Evolutionary conservation across 2,329 filamentous ascomycete species (phyloP), one percentile per base, ranked within the genome.

Genomic region (Achaetomium macrosporum): DNA sequence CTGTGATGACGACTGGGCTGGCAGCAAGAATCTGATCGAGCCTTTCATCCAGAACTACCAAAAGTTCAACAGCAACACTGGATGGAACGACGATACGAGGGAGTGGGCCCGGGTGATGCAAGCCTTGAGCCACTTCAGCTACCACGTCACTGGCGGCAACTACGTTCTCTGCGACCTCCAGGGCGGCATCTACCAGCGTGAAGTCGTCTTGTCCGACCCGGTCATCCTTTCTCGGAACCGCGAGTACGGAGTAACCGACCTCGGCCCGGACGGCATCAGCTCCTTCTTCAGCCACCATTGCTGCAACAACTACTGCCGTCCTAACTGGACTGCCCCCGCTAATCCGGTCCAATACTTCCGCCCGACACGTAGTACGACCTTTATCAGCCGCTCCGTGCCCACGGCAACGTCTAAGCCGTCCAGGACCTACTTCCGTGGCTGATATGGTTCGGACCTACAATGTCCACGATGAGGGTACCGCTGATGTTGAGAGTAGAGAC

Each of bases 1-100:
- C n/a, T 4, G 5, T 29, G 10, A 25, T 31, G 5, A n/a, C 11
- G 15, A 31, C 9, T 53, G 55, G 58, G 53, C 52, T 0, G 67
- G 66, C 10, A 54, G 61, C 25, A 65, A 58, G 19, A 0, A 2
- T 5, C 63, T 74, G 1, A 37, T 55, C 20, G 70, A 73, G 57
- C 70, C 71, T 1, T 71, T 71, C 57, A 73, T 73, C 47, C 52
- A 67, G 15, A 69, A 71, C 56, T 73, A 71, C 57, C 60, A 70
- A 53, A 73, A 72, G 61, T 73, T 72, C 63, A 74, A 73, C 60
- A 74, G 70, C 65, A 73, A 73, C 56, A 66, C 58, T 1, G 71
- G 71, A 39, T 75, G 71, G 71, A 61, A 20, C 36, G 59, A 69
- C 51, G 56, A 61, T 7, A 55, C 55, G 0, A 51, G 42, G n/a